Percentiles rank a stretch among this genome's conserved stretches.
Evolutionary conservation across 805 yeast species (phyloP).

Genomic region (Candida ascalaphidarum): DNA sequence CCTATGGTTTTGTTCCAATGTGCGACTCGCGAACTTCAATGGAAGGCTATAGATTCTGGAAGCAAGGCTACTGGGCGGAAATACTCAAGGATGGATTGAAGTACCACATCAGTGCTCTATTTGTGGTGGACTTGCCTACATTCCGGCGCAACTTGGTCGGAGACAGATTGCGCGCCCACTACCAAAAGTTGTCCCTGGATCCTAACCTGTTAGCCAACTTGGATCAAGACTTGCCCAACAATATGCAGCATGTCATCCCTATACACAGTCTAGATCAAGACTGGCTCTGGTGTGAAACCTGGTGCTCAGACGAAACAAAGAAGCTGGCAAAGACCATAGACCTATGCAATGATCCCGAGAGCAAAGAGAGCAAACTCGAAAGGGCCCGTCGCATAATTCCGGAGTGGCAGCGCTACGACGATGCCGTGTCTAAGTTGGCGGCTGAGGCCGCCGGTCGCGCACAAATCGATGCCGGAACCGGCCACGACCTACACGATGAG

Average conservation of each 20-base stretch:
- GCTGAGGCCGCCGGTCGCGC: too few species aligned
- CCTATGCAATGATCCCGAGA: constrained; percentile 74
- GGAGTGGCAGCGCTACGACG: constrained; percentile 70
- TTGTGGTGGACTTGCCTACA: constrained; percentile 63
- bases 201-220: constrained; percentile 71
- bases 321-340: constrained; percentile 69
- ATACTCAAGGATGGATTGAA: constrained; percentile 48
- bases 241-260: constrained; percentile 58
- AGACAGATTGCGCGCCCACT: constrained; percentile 72
- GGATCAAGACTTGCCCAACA: constrained; percentile 93
- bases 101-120: constrained; percentile 80
- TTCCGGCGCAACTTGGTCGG: constrained; percentile 70
- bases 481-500: too few species aligned
- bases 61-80: constrained; percentile 81
- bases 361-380: constrained; percentile 71
- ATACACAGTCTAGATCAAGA: constrained; percentile 71
- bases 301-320: constrained; percentile 68
- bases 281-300: constrained; percentile 92
- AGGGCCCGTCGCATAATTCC: constrained; percentile 69
- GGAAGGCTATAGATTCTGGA: constrained; percentile 90
- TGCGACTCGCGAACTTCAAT: constrained; percentile 70
- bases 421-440: too few species aligned
- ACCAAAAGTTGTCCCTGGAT: constrained; percentile 74
- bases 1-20: constrained; percentile 86
- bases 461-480: too few species aligned